Evolutionary conservation across 2,329 filamentous ascomycete genomes (phyloP).

Genomic region (Aspergillus sp.): DNA sequence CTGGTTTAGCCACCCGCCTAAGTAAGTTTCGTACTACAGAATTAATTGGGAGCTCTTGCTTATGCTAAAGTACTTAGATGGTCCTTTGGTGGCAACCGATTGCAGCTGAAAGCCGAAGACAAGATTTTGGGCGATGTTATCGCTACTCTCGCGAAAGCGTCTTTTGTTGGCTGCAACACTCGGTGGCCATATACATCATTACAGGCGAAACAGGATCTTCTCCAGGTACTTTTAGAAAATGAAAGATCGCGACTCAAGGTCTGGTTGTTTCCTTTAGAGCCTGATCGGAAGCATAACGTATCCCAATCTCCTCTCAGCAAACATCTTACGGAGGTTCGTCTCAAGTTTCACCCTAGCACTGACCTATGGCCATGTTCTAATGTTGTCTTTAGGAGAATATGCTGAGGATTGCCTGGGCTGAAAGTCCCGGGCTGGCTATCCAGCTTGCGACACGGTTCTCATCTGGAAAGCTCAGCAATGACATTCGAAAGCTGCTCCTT

Average conservation of each 20-base stretch:
- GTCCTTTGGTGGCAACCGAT: conserved; percentile 91
- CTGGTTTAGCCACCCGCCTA: conserved; percentile 82
- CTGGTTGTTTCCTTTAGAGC: conserved; percentile 81
- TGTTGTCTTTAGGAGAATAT: conserved; percentile 54
- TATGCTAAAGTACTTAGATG: conserved; percentile 53
- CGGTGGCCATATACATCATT: conserved; percentile 63
- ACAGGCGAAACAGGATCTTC: conserved; percentile 77
- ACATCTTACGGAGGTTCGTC: conserved; percentile 40
- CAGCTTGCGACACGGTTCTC: conserved; percentile 79
- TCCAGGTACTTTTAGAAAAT: conserved; percentile 76
- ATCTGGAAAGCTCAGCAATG: conserved; percentile 68
- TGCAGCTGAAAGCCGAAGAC: conserved; percentile 92
- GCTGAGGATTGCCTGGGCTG: conserved; percentile 80
- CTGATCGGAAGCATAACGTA: conserved; percentile 57
- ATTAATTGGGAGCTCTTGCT: conserved; percentile 1
- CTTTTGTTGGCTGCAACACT: conserved; percentile 54
- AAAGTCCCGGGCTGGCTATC: conserved; percentile 82
- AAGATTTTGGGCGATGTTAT: conserved; percentile 76
- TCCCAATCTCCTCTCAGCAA: conserved; percentile 46
- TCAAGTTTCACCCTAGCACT: neutral
- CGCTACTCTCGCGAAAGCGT: conserved; percentile 63
- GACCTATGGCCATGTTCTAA: conserved; percentile 11
- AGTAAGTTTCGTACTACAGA: conserved; percentile 38
- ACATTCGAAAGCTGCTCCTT: conserved; percentile 77
- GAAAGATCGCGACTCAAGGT: conserved; percentile 82